Base-by-base conservation (phyloP, 2,329 filamentous ascomycete genomes). In the Ophiostoma triangulosporum region DNA sequence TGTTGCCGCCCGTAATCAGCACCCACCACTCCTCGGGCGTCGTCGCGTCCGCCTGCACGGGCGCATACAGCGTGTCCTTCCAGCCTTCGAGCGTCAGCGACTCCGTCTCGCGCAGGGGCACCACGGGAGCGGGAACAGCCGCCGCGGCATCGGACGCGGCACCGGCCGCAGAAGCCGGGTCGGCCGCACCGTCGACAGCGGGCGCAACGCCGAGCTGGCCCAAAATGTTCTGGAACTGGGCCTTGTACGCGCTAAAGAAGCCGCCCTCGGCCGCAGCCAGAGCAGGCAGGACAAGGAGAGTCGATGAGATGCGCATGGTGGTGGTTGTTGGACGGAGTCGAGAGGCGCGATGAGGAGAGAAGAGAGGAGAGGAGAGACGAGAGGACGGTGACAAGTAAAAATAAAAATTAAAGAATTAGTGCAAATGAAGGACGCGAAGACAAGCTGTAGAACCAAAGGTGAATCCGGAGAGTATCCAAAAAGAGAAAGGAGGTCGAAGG, bases 1-100 rank as follows among this genome's bases (percentile, higher is more conserved):
- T 84, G 73, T 90, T 89, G 60, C 84, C 74, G 54, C 86, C 86
- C 9, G 81, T 86, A 60, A 88, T 70, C 60, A 86, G 74, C 57
- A 91, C 71, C 73, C 85, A 82, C 84, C 84, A 89, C 68, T 88
- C 83, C 68, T 84, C 83, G 5, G 85, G 83, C 7, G 69, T 74
- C 11, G 77, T 76, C 57, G 77, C 75, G 27, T 68, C 77, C 8
- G 78, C 68, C 57, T 78, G 71, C 55, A 84, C 78, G 29, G 80
- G 77, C 50, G 71, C 71, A 63, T 78, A 81, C 56, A 91, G 71
- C 3, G 81, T 78, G 26, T 83, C 69, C 66, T 82, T 78, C 84
- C 85, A 88, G 73, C 83, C 84, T 59, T 81, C 71, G 54, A 88
- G 71, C 5, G 80, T 83, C 60, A 91, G 15, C 9, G 17, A 3